Evolutionary conservation across 208 protist species (phyloP), one percentile per base, ranked within the genome.

Genomic region (Trypanosoma scelopori): DNA sequence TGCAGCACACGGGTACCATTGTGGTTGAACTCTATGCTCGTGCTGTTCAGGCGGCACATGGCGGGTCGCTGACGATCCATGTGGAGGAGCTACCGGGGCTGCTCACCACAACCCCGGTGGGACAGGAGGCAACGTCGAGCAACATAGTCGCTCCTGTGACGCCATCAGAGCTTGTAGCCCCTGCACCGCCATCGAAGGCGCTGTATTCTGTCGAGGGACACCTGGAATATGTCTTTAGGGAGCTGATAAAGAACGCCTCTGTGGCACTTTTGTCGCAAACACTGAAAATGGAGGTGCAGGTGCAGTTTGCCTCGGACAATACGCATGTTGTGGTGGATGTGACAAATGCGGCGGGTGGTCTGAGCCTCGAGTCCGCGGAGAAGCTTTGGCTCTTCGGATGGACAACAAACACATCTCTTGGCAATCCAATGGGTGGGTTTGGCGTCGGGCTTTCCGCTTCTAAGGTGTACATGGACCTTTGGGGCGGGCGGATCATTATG

Each of bases 381-480:
- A 71, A 91, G 27, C 84, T 92, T 49, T 95, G 90, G 87, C 73
- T 80, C 42, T 95, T 95, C 59, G 90, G 90, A n/a, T 95, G 84
- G 82, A 89, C 89, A 5, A 92, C 89, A 41, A 89, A 81, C 47
- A 68, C 75, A 35, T 76, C 84, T 49, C 74, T 84, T 55, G 74
- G 86, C 55, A 82, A 79, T 30, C 60, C 79, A 27, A 78, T 95
- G 13, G 76, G 79, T 65, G 90, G 90, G 7, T 92, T 93, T 30
- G 90, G 90, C 30, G 78, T 95, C 25, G 90, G 90, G 0, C 63
- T 95, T 5, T 78, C 90, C 0, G 91, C 79, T 12, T 93, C 87
- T 39, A 92, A 92, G 62, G 84, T 93, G 32, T 95, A 93, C 78
- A 87, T 87, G 81, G 85, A 90, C 47, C 74, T 92, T 59, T 95